phyloP scores from a whole-genome alignment of 805 yeast genomes.

The Hanseniaspora guilliermondii region DNA sequence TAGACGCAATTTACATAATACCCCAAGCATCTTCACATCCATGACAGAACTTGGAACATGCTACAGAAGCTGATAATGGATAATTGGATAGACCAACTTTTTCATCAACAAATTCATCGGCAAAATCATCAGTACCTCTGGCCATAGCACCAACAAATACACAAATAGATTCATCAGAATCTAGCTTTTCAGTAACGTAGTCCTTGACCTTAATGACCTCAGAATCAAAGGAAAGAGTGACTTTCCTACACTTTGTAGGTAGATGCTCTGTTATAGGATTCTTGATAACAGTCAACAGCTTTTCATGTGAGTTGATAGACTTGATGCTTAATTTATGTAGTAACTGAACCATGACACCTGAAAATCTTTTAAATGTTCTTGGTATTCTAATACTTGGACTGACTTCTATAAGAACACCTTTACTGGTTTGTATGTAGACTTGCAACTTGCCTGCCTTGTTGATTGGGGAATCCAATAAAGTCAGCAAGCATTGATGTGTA shows the following conservation, averaged over 20 bases:
- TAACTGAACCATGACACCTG: constrained; percentile 95
- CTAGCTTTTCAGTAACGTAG: constrained; percentile 58
- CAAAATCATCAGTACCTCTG: constrained; percentile 92
- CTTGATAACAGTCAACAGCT: constrained; percentile 82
- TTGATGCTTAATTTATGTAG: constrained; percentile 85
- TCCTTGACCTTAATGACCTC: constrained; percentile 79
- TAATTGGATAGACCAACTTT: constrained; percentile 91
- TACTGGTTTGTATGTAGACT: constrained; percentile 90
- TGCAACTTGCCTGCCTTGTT: constrained; percentile 95
- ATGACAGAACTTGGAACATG: constrained; percentile 95
- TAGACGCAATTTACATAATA: constrained; percentile 31
- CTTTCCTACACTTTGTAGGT: constrained; percentile 88
- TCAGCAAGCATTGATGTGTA: constrained; percentile 92
- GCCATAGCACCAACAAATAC: constrained; percentile 99
- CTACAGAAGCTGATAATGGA: constrained; percentile 93
- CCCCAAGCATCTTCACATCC: constrained; percentile 99
- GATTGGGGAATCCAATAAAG: constrained; percentile 91
- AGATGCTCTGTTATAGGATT: constrained; percentile 95
- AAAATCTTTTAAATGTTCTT: constrained; percentile 92
- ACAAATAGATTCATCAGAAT: constrained; percentile 84
- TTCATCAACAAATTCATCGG: constrained; percentile 93
- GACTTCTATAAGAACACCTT: constrained; percentile 88
- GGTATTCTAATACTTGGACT: constrained; percentile 96
- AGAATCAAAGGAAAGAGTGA: constrained; percentile 87
- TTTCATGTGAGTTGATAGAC: constrained; percentile 90